phyloP scores from a whole-genome alignment of 2,329 filamentous ascomycete species.

The Lasiodiplodia citricola region DNA sequence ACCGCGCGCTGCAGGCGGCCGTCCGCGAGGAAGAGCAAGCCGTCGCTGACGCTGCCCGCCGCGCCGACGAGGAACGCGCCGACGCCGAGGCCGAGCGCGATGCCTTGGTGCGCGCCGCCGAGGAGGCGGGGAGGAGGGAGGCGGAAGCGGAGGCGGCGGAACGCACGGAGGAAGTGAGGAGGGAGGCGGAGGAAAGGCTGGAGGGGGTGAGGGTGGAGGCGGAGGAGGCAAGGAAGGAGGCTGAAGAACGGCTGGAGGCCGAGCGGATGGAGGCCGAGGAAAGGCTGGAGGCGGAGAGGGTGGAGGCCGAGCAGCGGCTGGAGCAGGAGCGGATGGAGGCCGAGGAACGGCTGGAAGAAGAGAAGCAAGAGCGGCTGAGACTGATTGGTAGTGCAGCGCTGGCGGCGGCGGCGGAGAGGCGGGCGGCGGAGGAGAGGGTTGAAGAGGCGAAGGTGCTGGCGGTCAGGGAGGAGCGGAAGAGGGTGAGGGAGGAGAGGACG shows the following conservation, averaged over 20 bases:
- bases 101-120: fast-evolving
- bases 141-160: constrained; percentile 39
- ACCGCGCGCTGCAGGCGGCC: constrained; percentile 59
- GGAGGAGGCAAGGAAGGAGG: constrained; percentile 13
- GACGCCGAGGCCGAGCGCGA: neutral
- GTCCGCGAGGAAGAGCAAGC: neutral
- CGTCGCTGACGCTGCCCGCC: no score
- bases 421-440: neutral
- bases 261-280: constrained; percentile 7
- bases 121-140: neutral
- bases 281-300: constrained; percentile 16
- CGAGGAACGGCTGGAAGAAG: constrained; percentile 23
- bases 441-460: neutral
- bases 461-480: neutral
- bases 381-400: constrained; percentile 19
- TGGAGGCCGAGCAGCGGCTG: neutral
- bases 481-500: constrained; percentile 1
- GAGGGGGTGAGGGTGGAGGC: constrained; percentile 29
- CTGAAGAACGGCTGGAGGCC: neutral
- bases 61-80: no score
- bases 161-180: neutral
- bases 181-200: neutral
- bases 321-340: constrained; percentile 44
- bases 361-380: constrained; percentile 32
- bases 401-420: constrained; percentile 20